These are phyloP conservation scores for Xylaria scruposa DNA, from an alignment of 495 filamentous ascomycete genomes.

Conservation along the genomic window DNA sequence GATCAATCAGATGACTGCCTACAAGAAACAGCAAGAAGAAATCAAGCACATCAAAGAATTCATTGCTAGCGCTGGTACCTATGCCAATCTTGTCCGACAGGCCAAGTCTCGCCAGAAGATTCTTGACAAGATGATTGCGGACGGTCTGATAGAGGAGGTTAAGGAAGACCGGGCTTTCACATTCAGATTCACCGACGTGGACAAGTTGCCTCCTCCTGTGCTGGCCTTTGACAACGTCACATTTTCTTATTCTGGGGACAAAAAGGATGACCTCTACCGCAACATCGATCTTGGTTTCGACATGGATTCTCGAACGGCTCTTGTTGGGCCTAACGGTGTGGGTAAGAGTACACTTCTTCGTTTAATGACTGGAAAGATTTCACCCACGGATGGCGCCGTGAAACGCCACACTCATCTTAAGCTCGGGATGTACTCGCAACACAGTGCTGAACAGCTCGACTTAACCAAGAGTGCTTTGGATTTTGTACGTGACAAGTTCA, in stretches of 20 bases:
- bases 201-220: conserved; percentile 96
- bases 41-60: conserved; percentile 99
- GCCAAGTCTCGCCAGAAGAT: conserved; percentile 99
- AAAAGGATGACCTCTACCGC: conserved; percentile 91
- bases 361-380: conserved; percentile 96
- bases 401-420: conserved; percentile 96
- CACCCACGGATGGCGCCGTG: conserved; percentile 80
- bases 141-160: conserved; percentile 95
- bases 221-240: conserved; percentile 96
- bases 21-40: conserved; percentile 98
- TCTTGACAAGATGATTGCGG: conserved; percentile 99
- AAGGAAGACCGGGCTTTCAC: conserved; percentile 87
- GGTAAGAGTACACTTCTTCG: conserved; percentile 98
- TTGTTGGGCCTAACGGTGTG: conserved; percentile 99
- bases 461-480: conserved; percentile 97
- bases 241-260: conserved; percentile 93
- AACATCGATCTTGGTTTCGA: conserved; percentile 97
- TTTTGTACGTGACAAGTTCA: conserved; percentile 96
- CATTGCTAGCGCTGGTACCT: conserved; percentile 99
- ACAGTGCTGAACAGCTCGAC: conserved; percentile 97
- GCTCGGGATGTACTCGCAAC: conserved; percentile 96
- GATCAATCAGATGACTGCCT: conserved; percentile 97
- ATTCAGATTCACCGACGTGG: conserved; percentile 98
- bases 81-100: conserved; percentile 98
- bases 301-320: conserved; percentile 97